Evolutionary conservation across 2,329 filamentous ascomycete genomes (phyloP), one percentile per base, ranked within the genome.

Genomic region (Blumeriella jaapii): DNA sequence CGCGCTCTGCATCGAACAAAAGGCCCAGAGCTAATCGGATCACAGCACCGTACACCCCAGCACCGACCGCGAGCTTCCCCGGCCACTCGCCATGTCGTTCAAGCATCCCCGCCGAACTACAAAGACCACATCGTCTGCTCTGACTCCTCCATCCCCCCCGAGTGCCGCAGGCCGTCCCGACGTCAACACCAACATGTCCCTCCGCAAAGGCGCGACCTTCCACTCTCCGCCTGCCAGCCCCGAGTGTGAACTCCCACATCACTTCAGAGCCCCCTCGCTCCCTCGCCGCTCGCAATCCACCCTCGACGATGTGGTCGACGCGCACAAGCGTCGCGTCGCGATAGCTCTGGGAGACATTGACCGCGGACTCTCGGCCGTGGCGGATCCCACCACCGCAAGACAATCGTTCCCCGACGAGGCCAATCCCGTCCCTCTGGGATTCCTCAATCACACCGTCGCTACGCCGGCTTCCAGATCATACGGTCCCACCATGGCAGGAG

Each of bases 191-290:
- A 70, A 64, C 59, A 62, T 69, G 58, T 61, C 64, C 57, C 68
- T 85, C 59, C 70, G 66, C 56, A 85, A 84, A 64, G 76, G 76
- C 52, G 74, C 78, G 36, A 84, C 81, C 49, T 71, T 71, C 42
- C 63, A 70, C 48, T 57, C 55, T n/a, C n/a, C n/a, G 29, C 55
- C 66, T 51, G 25, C 59, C 54, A 37, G 58, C 59, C 45, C 45
- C 22, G 56, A 62, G 14, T 55, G 57, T 16, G 51, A 42, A 57
- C 61, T 41, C 42, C 53, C 50, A 59, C 50, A 56, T 65, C 42
- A 60, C 59, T 45, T 62, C 59, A 38, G 44, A 29, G 40, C 51
- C 14, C 54, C 53, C 13, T 44, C 49, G n/a, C 66, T 82, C 50
- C 69, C 64, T 52, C 62, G 70, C 48, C 77, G 81, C 40, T 77